Conservation (phyloP, 2,329 filamentous ascomycete species). For the Cylindrodendrum hubeiense region DNA sequence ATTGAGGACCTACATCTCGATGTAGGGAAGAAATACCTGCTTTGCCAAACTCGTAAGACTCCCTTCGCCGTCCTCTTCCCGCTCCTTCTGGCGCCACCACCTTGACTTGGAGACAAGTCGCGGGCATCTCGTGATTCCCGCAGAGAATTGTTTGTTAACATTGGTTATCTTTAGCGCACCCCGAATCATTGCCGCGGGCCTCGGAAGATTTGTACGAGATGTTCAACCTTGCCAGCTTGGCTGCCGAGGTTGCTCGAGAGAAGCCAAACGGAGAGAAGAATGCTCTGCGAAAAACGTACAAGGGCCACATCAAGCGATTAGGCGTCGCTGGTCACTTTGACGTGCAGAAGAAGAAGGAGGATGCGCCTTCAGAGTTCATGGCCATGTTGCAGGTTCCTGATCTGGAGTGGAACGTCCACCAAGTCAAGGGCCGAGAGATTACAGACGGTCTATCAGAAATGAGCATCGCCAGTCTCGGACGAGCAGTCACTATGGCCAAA, state of each 20-base stretch:
- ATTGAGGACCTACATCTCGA: slow-evolving; percentile 75
- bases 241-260: slow-evolving; percentile 71
- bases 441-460: slow-evolving; percentile 63
- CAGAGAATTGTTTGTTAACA: slow-evolving; percentile 58
- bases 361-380: slow-evolving; percentile 65
- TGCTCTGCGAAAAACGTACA: slow-evolving; percentile 75
- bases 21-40: slow-evolving; percentile 75
- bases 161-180: slow-evolving; percentile 60
- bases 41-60: slow-evolving; percentile 76
- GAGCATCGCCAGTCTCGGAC: slow-evolving; percentile 58
- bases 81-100: slow-evolving; percentile 42
- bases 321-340: slow-evolving; percentile 74
- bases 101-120: slow-evolving; percentile 35
- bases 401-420: slow-evolving; percentile 68
- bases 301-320: slow-evolving; percentile 75
- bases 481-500: slow-evolving; percentile 69
- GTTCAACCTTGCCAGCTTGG: slow-evolving; percentile 68
- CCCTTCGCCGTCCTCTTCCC: slow-evolving; percentile 57
- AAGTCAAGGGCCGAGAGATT: slow-evolving; percentile 68
- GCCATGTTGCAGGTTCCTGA: slow-evolving; percentile 64
- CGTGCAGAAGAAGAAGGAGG: slow-evolving; percentile 65
- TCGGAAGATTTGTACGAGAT: slow-evolving; percentile 70
- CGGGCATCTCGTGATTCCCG: slow-evolving; percentile 40
- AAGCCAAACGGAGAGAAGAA: slow-evolving; percentile 77
- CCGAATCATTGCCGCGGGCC: slow-evolving; percentile 59